These are phyloP conservation scores for Globisporangium spiculum DNA, from an alignment of 352 stramenopile species.

Conservation along the genomic window DNA sequence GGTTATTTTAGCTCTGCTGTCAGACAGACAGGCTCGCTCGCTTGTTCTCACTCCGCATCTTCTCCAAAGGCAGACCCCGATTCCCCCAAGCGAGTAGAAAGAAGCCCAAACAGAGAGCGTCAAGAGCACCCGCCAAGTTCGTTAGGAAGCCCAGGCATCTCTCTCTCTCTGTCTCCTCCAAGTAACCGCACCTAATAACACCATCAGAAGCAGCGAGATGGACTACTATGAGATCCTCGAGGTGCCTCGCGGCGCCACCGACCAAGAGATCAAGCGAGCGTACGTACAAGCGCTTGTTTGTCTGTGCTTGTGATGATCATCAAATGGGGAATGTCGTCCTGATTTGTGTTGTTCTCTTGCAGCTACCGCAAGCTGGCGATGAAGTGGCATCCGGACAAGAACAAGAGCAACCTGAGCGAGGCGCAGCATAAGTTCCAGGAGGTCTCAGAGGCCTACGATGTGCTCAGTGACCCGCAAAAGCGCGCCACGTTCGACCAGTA, in stretches of 20 bases:
- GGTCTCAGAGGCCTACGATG: slow-evolving; percentile 93
- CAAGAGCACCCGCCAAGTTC: neutral
- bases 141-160: neutral
- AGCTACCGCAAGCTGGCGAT: slow-evolving; percentile 93
- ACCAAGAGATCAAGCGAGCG: slow-evolving; percentile 94
- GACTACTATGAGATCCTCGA: slow-evolving; percentile 93
- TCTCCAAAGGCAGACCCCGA: neutral
- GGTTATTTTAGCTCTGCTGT: neutral
- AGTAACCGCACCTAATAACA: neutral
- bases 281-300: slow-evolving; percentile 14
- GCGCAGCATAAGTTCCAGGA: slow-evolving; percentile 93
- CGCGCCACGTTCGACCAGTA: slow-evolving; percentile 93
- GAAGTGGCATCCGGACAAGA: slow-evolving; percentile 96
- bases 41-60: neutral
- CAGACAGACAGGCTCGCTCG: neutral
- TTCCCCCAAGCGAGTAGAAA: neutral
- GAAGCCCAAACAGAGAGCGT: neutral
- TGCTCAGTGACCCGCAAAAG: slow-evolving; percentile 91
- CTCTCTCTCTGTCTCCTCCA: neutral
- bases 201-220: slow-evolving; percentile 26
- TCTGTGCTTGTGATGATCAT: neutral
- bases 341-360: neutral
- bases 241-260: slow-evolving; percentile 69
- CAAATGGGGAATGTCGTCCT: neutral
- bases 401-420: slow-evolving; percentile 80